Evolutionary conservation across 495 filamentous ascomycete genomes (phyloP).

Genomic region (Patellaria atrata): DNA sequence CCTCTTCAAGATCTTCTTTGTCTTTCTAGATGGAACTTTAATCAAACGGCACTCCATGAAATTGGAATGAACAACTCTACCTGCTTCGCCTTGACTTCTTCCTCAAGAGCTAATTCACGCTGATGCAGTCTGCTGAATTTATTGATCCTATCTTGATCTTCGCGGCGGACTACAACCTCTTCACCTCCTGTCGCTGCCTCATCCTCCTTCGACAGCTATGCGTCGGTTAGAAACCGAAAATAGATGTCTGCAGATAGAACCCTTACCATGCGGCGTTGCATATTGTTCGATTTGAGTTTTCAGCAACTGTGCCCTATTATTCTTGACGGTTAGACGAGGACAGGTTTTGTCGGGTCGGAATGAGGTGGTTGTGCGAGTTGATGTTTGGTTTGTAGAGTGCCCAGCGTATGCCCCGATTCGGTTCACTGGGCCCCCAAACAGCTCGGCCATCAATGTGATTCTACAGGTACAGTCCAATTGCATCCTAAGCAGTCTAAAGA

Average conservation of each 20-base stretch:
- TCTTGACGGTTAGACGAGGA: too few relatives aligned
- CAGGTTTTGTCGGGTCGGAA: too few relatives aligned
- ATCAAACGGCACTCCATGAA: constrained; percentile 12
- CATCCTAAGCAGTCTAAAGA: too few relatives aligned
- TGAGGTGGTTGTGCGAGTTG: too few relatives aligned
- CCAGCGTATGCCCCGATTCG: too few relatives aligned
- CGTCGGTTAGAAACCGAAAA: constrained; percentile 2
- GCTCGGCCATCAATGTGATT: too few relatives aligned
- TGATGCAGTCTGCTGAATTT: constrained; percentile 91
- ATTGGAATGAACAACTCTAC: constrained; percentile 35
- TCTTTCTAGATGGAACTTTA: constrained; percentile 54
- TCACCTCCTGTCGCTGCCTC: constrained; percentile 56
- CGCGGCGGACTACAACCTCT: constrained; percentile 81
- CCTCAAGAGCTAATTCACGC: constrained; percentile 60
- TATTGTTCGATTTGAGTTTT: too few relatives aligned
- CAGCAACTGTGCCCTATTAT: too few relatives aligned
- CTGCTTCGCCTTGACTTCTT: constrained; percentile 67
- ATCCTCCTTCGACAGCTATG: constrained; percentile 81
- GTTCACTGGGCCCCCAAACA: too few relatives aligned
- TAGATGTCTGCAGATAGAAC: background rate
- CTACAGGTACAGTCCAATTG: too few relatives aligned
- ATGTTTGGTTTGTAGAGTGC: too few relatives aligned
- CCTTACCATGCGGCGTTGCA: constrained; percentile 28
- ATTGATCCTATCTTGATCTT: constrained; percentile 98
- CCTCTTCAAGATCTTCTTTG: constrained; percentile 91